phyloP scores from a whole-genome alignment of 2,329 filamentous ascomycete species.

The Cladosporium sp. region DNA sequence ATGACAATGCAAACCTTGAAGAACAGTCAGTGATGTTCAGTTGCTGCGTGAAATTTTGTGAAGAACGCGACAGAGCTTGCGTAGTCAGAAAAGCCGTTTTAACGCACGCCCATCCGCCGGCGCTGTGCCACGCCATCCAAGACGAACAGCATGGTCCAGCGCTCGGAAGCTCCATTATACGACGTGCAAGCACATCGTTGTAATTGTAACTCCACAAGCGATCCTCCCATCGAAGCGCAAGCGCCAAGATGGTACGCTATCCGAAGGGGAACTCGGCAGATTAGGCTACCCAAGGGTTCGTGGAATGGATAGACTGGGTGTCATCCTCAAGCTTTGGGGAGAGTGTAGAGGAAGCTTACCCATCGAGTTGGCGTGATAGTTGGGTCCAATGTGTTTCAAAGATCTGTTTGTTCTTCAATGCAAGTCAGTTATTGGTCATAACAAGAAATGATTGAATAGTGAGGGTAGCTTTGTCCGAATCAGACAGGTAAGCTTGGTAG shows the following conservation, averaged over 20 bases:
- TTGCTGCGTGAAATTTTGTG: neutral
- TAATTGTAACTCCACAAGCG: conserved; percentile 41
- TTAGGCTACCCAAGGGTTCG: conserved; percentile 37
- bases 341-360: conserved; percentile 21
- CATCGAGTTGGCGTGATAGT: neutral
- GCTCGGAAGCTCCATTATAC: conserved; percentile 38
- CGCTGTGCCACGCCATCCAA: conserved; percentile 36
- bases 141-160: conserved; percentile 34
- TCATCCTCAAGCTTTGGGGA: conserved; percentile 35
- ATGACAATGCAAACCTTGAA: neutral
- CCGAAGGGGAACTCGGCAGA: conserved; percentile 38
- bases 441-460: neutral
- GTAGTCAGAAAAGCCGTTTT: conserved; percentile 34
- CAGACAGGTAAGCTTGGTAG: conserved; percentile 40
- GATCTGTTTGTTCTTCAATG: neutral
- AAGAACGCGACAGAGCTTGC: conserved; percentile 11
- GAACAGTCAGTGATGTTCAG: conserved; percentile 13
- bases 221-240: conserved; percentile 35
- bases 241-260: conserved; percentile 36
- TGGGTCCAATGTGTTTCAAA: neutral
- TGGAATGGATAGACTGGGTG: conserved; percentile 44
- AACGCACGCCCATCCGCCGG: conserved; percentile 42
- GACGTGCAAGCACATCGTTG: conserved; percentile 22
- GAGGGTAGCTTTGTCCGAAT: conserved; percentile 23
- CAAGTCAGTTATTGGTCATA: conserved; percentile 5